phyloP scores from a whole-genome alignment of 2,329 filamentous ascomycete species.

The Fonsecaea erecta region DNA sequence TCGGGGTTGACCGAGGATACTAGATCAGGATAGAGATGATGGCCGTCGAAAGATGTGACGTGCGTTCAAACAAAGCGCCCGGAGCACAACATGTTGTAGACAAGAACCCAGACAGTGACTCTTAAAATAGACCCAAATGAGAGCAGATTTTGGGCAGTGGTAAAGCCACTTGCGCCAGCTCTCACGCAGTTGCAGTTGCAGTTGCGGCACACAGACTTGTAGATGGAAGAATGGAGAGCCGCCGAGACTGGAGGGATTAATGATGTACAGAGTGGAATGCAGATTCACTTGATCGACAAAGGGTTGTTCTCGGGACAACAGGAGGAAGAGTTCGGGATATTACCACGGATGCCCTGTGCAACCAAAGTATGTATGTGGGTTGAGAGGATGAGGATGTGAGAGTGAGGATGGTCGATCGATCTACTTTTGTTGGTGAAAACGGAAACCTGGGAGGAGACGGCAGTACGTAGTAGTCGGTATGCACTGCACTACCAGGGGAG shows the following conservation, averaged over 20 bases:
- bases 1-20: not conserved
- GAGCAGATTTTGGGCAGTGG: slow-evolving; percentile 5
- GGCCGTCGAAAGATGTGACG: slow-evolving; percentile 1
- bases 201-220: not conserved
- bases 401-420: slow-evolving; percentile 2
- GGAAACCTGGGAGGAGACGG: not conserved
- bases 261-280: not conserved
- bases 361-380: slow-evolving; percentile 18
- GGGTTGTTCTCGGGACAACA: slow-evolving; percentile 16
- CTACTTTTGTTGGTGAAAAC: not conserved
- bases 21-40: not conserved
- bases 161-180: slow-evolving; percentile 13
- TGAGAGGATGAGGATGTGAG: slow-evolving; percentile 10
- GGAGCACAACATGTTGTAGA: slow-evolving; percentile 17
- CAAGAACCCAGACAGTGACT: slow-evolving; percentile 1
- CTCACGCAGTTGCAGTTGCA: slow-evolving; percentile 4
- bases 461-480: not conserved
- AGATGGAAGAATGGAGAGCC: not conserved
- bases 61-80: slow-evolving; percentile 5
- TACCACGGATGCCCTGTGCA: slow-evolving; percentile 23
- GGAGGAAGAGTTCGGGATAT: slow-evolving; percentile 1
- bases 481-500: not conserved
- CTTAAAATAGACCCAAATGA: slow-evolving; percentile 8
- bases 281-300: not conserved
- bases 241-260: slow-evolving; percentile 1